A percentile compares a stretch with the other conserved stretches of the same genome.
Evolutionary conservation across 2,329 filamentous ascomycete genomes (phyloP).

Genomic region (Curvularia eragrostidis): DNA sequence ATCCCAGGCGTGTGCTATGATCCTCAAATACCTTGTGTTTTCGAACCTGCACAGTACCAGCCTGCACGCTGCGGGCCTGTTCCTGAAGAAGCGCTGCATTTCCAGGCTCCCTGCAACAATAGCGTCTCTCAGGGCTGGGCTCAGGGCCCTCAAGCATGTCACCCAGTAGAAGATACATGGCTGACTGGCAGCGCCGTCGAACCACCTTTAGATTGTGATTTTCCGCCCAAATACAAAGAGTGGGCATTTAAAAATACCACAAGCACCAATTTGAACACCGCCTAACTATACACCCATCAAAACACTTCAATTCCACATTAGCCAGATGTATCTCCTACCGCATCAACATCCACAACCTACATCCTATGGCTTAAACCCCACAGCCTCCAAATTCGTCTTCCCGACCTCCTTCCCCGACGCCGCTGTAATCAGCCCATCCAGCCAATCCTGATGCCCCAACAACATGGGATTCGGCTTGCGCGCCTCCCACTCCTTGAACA

Average conservation of each 20-base stretch:
- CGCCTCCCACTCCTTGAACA: constrained; percentile 33
- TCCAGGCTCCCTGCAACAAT: neutral
- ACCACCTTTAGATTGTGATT: neutral
- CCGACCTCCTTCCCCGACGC: constrained; percentile 27
- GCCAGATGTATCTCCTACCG: neutral
- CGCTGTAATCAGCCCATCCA: constrained; percentile 43
- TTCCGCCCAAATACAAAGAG: neutral
- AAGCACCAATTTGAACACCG: neutral
- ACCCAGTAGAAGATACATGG: neutral
- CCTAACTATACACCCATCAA: neutral
- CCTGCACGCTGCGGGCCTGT: too few relatives aligned
- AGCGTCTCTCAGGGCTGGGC: neutral
- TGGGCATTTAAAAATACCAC: neutral
- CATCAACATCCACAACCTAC: neutral
- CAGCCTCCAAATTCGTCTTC: constrained; percentile 30
- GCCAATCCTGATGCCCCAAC: constrained; percentile 49
- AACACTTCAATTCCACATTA: neutral
- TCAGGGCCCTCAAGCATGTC: neutral
- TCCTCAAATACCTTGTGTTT: neutral
- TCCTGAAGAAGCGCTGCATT: neutral
- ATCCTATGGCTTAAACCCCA: constrained; percentile 17
- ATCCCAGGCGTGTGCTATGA: neutral
- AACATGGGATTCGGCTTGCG: constrained; percentile 47
- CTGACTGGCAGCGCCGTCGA: neutral
- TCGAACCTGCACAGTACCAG: neutral